phyloP scores from a whole-genome alignment of 106 monocot genomes.

The Dendrobium officinale region DNA sequence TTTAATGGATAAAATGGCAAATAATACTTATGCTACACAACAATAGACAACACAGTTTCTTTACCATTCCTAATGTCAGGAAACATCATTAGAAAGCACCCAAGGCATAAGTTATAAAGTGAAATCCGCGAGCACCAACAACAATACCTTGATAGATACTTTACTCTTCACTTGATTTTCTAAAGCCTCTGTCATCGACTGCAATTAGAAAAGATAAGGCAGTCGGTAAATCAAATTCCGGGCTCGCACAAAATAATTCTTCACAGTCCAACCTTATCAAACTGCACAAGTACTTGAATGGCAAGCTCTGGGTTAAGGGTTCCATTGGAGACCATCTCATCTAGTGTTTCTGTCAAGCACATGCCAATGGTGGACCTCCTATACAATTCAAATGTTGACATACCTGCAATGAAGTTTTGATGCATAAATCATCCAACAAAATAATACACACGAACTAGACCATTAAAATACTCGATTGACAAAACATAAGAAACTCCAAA shows the following conservation, averaged over 20 bases:
- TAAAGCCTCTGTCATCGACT: conserved; percentile 94
- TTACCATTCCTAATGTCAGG: neutral
- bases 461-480: neutral
- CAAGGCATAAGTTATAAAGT: neutral
- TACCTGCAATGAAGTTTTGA: conserved; percentile 14
- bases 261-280: conserved; percentile 49
- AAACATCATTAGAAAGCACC: neutral
- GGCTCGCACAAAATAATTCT: neutral
- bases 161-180: conserved; percentile 95
- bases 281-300: conserved; percentile 76
- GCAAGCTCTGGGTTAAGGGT: conserved; percentile 69
- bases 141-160: conserved; percentile 72
- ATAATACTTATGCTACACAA: neutral
- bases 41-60: neutral
- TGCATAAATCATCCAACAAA: neutral
- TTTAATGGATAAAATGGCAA: neutral
- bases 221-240: neutral
- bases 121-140: neutral
- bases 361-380: conserved; percentile 69
- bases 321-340: conserved; percentile 72
- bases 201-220: neutral
- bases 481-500: neutral
- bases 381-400: conserved; percentile 78
- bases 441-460: neutral
- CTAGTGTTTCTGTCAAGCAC: conserved; percentile 72